Percentiles rank a stretch among this genome's conserved stretches.
Conservation (phyloP, 1,284 basidiomycete genomes). For the Cryptococcus sp. region DNA sequence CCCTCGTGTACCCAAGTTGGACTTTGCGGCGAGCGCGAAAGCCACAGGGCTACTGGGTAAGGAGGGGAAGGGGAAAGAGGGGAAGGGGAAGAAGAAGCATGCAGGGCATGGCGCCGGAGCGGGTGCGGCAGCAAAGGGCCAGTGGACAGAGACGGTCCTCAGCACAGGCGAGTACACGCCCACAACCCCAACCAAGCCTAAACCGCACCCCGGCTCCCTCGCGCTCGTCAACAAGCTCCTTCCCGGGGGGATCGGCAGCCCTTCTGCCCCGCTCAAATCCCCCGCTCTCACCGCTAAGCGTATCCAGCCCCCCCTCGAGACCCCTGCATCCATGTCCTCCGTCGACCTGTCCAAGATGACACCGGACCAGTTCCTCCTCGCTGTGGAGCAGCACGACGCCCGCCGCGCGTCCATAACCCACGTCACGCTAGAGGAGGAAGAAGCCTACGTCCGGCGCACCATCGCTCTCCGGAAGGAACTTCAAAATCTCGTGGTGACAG, state of each 20-base stretch:
- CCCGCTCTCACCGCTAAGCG: slow-evolving; percentile 44
- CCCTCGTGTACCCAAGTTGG: slow-evolving; percentile 40
- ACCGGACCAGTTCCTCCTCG: slow-evolving; percentile 50
- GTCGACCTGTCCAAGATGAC: slow-evolving; percentile 47
- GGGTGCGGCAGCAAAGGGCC: background rate
- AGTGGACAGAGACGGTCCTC: background rate
- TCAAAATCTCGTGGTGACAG: slow-evolving; percentile 43
- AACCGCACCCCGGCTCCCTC: slow-evolving; percentile 7
- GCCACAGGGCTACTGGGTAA: slow-evolving; percentile 35
- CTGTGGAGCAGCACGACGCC: slow-evolving; percentile 51
- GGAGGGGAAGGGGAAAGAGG: slow-evolving; percentile 28
- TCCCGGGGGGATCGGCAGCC: slow-evolving; percentile 5
- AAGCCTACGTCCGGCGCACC: slow-evolving; percentile 51
- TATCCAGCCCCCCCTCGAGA: slow-evolving; percentile 15
- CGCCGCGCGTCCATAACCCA: slow-evolving; percentile 47
- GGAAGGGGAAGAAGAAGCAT: background rate
- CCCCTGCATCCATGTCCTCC: slow-evolving; percentile 17
- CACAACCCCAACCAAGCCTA: background rate
- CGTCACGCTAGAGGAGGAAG: slow-evolving; percentile 50
- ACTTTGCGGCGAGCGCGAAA: slow-evolving; percentile 45
- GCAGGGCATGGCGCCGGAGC: background rate
- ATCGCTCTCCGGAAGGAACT: slow-evolving; percentile 52
- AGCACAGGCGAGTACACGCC: slow-evolving; percentile 1
- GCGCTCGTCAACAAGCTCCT: slow-evolving; percentile 12
- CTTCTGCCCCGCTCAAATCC: slow-evolving; percentile 22